These are phyloP conservation scores for Gyromitra esculenta DNA, from an alignment of 2,329 filamentous ascomycete genomes.

Conservation along the genomic window DNA sequence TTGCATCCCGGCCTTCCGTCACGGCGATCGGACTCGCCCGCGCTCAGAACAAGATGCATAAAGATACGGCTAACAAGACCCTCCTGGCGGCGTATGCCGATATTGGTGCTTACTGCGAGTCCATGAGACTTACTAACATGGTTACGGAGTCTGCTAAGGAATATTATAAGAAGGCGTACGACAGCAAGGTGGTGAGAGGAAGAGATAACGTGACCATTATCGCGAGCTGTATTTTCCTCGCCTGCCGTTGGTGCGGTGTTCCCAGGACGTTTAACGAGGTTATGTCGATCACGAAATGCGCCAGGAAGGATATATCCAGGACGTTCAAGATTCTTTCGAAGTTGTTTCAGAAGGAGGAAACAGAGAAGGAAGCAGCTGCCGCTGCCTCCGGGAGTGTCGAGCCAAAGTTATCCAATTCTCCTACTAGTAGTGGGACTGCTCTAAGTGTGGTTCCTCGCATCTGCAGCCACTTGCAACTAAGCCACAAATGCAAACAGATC, in stretches of 20 bases:
- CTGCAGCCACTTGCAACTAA: neutral
- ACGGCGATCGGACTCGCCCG: neutral
- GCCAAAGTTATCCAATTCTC: neutral
- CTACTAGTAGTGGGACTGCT: neutral
- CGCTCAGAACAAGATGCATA: neutral
- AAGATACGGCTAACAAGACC: neutral
- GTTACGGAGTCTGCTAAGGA: neutral
- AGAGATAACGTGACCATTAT: neutral
- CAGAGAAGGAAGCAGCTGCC: neutral
- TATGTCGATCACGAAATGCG: neutral
- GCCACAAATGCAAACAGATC: neutral
- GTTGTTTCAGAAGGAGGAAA: constrained; percentile 1
- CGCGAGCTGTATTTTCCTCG: constrained; percentile 19
- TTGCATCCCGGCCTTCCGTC: constrained; percentile 59
- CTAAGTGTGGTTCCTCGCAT: constrained; percentile 1
- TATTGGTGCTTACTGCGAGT: constrained; percentile 2
- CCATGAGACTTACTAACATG: neutral
- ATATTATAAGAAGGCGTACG: constrained; percentile 6
- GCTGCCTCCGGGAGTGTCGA: neutral
- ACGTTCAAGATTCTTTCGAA: constrained; percentile 2
- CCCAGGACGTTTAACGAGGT: constrained; percentile 20
- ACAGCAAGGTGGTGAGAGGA: neutral
- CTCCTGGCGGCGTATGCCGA: constrained; percentile 9
- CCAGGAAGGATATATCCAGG: neutral
- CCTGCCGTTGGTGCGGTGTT: constrained; percentile 1